phyloP scores from a whole-genome alignment of 768 basidiomycete genomes.

The Lactarius sanguifluus region DNA sequence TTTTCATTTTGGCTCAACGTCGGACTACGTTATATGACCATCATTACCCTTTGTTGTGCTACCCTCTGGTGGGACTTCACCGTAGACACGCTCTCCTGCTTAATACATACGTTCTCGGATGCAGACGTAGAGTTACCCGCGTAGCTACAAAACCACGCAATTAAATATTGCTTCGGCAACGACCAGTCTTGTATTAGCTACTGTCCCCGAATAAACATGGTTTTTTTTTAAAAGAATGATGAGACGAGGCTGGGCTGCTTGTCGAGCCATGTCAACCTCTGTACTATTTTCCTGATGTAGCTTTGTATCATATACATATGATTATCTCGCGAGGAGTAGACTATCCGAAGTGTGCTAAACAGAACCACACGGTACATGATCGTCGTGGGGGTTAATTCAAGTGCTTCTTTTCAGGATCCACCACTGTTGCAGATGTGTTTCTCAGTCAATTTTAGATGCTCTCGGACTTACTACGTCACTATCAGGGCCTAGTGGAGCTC shows the following conservation, averaged over 20 bases:
- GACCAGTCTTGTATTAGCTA: no score
- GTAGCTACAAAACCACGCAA: no score
- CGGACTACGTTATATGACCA: no score
- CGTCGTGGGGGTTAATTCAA: conserved; percentile 26
- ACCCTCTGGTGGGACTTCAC: no score
- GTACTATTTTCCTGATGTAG: conserved; percentile 25
- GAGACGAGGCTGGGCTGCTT: conserved; percentile 40
- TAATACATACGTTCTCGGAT: no score
- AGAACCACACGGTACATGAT: conserved; percentile 12
- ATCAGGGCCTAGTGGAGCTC: conserved; percentile 69
- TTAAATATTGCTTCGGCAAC: no score
- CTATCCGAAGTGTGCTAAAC: conserved; percentile 13
- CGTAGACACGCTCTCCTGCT: no score
- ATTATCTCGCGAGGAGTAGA: conserved; percentile 22
- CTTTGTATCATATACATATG: conserved; percentile 23
- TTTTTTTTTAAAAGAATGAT: conserved; percentile 53
- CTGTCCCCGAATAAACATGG: no score
- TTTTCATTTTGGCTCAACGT: no score
- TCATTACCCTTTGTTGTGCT: no score
- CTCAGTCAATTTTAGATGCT: conserved; percentile 48
- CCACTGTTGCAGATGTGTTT: conserved; percentile 51
- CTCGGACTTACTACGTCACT: conserved; percentile 67
- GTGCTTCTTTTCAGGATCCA: conserved; percentile 59
- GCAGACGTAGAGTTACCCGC: no score
- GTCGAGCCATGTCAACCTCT: conserved; percentile 9